Base-by-base conservation (phyloP, 169 alveolate species). In the Eimeria maxima region DNA sequence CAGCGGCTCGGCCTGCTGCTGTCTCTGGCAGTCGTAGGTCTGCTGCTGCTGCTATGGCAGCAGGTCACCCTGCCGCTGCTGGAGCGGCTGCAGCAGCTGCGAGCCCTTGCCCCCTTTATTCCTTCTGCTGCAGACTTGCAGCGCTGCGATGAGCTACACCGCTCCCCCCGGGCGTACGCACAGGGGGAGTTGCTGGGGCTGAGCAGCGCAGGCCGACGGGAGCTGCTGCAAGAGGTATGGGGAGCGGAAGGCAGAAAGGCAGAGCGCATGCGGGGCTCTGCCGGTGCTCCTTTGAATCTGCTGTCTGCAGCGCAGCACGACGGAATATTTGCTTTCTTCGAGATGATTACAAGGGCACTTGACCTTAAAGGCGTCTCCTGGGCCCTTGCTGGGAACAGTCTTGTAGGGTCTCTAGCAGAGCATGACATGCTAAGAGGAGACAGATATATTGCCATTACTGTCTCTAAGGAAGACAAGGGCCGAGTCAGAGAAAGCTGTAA, bases 21-120 rank as follows among this genome's bases (percentile, higher is more conserved):
- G 20, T 53, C 16, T 53, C 10, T 53, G 60, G 60, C 60, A 11
- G 27, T 55, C 4, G 80, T 90, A 14, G 95, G 95, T 20, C 24
- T 90, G 44, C 14, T 73, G 57, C 90, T 90, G 89, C 83, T 90
- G 60, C 60, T 90, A 4, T 90, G 95, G 95, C 29, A 42, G 44
- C 83, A 90, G 89, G n/a, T 90, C 2, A 74, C 89, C 4, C 50
- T 74, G n/a, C 89, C 95, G 5, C 18, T 74, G 78, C 90, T 90
- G 81, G 27, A 47, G 29, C 69, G 53, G 45, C 67, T 90, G 47
- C 95, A 90, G 86, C 83, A 90, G 50, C 65, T 57, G 44, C 95
- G 90, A 22, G 42, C 22, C 10, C 24, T 18, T 1, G 57, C 20
- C 11, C 42, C 67, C 11, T 1, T 27, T 18, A 27, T 18, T 1